Conservation (phyloP, 2,329 filamentous ascomycete species). For the Endoconidiophora polonica region DNA sequence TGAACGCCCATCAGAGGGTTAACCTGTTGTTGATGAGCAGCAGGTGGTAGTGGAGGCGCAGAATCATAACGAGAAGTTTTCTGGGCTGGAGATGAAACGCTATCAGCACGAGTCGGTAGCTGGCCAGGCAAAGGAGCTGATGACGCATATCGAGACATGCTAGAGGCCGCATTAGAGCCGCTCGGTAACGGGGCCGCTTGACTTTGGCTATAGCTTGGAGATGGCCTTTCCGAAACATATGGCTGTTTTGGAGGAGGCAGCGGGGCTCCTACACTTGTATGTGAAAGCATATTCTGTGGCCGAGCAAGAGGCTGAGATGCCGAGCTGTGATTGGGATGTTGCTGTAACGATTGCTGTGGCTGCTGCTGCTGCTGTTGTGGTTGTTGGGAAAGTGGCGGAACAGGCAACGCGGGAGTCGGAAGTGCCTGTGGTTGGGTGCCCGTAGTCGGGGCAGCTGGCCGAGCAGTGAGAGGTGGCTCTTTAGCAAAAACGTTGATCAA, state of each 20-base stretch:
- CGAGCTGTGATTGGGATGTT: neutral
- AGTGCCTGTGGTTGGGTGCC: too few species aligned
- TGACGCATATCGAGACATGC: neutral
- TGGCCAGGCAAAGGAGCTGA: neutral
- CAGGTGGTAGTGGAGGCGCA: constrained; percentile 26
- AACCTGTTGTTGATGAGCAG: neutral
- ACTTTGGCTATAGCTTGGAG: neutral
- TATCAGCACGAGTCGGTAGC: neutral
- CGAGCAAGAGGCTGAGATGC: constrained; percentile 15
- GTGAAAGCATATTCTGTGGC: constrained; percentile 11
- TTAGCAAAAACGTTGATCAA: constrained; percentile 80
- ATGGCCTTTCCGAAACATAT: constrained; percentile 6
- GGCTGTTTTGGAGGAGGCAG: constrained; percentile 17
- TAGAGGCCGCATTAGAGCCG: neutral
- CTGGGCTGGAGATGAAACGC: neutral
- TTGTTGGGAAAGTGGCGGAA: constrained; percentile 34
- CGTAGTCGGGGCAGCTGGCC: constrained; percentile 15
- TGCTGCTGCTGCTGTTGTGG: neutral
- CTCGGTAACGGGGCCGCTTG: neutral
- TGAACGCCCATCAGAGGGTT: neutral
- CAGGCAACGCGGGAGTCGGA: too few species aligned
- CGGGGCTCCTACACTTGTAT: constrained; percentile 14
- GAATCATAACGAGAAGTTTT: constrained; percentile 29
- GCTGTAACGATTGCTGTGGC: neutral
- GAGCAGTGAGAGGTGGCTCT: constrained; percentile 74